Evolutionary conservation across 2,329 filamentous ascomycete species (phyloP), one percentile per base, ranked within the genome.

Genomic region (Cylindrodendrum hubeiense): DNA sequence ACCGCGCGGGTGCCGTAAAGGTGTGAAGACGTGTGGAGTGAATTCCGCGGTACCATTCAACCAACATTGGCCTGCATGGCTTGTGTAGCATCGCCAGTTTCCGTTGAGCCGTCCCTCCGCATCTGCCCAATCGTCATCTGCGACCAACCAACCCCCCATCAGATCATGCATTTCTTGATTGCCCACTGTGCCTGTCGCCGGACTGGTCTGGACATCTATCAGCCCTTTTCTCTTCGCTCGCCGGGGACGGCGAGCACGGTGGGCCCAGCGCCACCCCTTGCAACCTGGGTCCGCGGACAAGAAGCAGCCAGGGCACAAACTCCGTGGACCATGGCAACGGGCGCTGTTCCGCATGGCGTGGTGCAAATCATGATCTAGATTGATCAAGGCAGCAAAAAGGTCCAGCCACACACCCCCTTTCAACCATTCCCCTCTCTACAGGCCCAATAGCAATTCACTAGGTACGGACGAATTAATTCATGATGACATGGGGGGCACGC

Each of bases 131-230:
- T 61, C 41, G 52, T 22, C 24, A 24, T 24, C 43, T 55, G 43
- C 59, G 50, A 55, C 49, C 50, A 47, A 60, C 52, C 24, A 52
- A 56, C 51, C 53, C 41, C 47, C 56, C 67, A 65, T 71, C 70
- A 68, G 65, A 70, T 64, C 63, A 70, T 73, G 66, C 43, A 55
- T 50, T 47, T 30, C 39, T 28, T 21, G n/a, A 12, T 33, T 50
- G 47, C 26, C 9, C 33, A 33, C 37, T 9, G 26, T 28, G 30
- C 28, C 24, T 49, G 67, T 70, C 63, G 15, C 67, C 68, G 59
- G 58, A 71, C 44, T 59, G 39, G 58, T 54, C 68, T 54, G 47
- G 67, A 49, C 60, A 44, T 56, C 30, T 26, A 54, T 68, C 46
- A 50, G 43, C 26, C n/a, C 26, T 34, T 47, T n/a, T 41, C 41